Percentiles rank a stretch among this genome's conserved stretches.
These are phyloP conservation scores for Populus davidiana DNA, from an alignment of 345 rosid species.

Conservation along the genomic window DNA sequence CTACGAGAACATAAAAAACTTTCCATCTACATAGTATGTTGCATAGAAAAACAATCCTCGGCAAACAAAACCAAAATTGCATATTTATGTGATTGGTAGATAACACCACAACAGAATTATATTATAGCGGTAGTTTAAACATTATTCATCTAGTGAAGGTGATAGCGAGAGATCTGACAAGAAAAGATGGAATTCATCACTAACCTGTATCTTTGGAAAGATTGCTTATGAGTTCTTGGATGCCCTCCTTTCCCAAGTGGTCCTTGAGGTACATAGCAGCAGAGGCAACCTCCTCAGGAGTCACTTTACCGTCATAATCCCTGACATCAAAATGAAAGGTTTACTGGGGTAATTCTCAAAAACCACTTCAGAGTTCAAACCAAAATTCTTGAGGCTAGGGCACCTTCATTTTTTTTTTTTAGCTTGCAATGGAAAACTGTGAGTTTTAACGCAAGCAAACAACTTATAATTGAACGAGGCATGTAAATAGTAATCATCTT, in stretches of 20 bases:
- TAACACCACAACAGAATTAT: neutral
- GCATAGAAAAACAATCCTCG: neutral
- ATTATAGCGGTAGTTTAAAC: neutral
- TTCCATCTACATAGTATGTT: neutral
- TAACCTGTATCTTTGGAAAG: conserved; percentile 87
- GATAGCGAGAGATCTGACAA: neutral
- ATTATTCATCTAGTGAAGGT: neutral
- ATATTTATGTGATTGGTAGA: neutral
- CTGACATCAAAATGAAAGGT: conserved; percentile 38
- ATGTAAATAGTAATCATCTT: neutral
- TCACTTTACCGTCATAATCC: conserved; percentile 92
- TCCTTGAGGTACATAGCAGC: conserved; percentile 84
- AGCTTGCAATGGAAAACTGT: neutral
- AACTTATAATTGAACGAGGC: neutral
- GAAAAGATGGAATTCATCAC: conserved; percentile 9
- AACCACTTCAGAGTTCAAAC: neutral
- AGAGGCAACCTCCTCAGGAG: conserved; percentile 89
- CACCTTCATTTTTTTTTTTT: neutral
- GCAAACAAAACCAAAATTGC: neutral
- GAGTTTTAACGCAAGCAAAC: neutral
- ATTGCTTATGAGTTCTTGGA: conserved; percentile 79
- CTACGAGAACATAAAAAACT: too few species aligned
- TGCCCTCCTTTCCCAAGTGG: conserved; percentile 81
- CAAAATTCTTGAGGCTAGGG: neutral
- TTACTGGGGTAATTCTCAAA: conserved; percentile 1